phyloP scores from a whole-genome alignment of 1,284 basidiomycete genomes.

The Rhodotorula sp. region DNA sequence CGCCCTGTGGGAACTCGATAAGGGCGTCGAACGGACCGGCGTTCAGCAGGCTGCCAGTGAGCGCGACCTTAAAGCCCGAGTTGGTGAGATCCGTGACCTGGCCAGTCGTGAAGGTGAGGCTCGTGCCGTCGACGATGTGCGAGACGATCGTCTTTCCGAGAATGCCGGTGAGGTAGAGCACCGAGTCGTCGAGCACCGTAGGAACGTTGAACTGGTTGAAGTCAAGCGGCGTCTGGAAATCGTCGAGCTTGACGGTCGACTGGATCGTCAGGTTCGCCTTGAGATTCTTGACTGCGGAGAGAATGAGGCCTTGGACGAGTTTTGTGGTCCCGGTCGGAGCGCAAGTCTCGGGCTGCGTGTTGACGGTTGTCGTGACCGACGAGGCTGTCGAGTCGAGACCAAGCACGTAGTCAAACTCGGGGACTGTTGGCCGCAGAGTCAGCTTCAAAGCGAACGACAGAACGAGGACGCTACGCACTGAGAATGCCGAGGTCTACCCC shows the following conservation, averaged over 20 bases:
- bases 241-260: slow-evolving; percentile 46
- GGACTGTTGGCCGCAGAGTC: slow-evolving; percentile 17
- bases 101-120: slow-evolving; percentile 60
- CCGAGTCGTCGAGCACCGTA: slow-evolving; percentile 63
- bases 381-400: slow-evolving; percentile 43
- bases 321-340: slow-evolving; percentile 51
- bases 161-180: slow-evolving; percentile 66
- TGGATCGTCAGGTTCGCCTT: slow-evolving; percentile 56
- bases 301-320: slow-evolving; percentile 60
- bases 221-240: slow-evolving; percentile 57
- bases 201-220: slow-evolving; percentile 65
- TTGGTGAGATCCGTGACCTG: slow-evolving; percentile 62
- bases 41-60: slow-evolving; percentile 50
- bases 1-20: slow-evolving; percentile 45
- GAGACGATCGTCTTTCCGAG: slow-evolving; percentile 62
- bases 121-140: slow-evolving; percentile 61
- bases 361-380: slow-evolving; percentile 41
- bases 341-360: slow-evolving; percentile 48
- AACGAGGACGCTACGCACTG: slow-evolving; percentile 44
- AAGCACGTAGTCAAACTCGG: slow-evolving; percentile 44
- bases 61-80: slow-evolving; percentile 55
- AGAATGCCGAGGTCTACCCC: slow-evolving; percentile 65
- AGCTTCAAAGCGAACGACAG: background rate
- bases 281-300: slow-evolving; percentile 62
- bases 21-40: slow-evolving; percentile 61